Evolutionary conservation across 108 stramenopile genomes (phyloP), one percentile per base, ranked within the genome.

Genomic region (Cyclostephanos invisitatus): DNA sequence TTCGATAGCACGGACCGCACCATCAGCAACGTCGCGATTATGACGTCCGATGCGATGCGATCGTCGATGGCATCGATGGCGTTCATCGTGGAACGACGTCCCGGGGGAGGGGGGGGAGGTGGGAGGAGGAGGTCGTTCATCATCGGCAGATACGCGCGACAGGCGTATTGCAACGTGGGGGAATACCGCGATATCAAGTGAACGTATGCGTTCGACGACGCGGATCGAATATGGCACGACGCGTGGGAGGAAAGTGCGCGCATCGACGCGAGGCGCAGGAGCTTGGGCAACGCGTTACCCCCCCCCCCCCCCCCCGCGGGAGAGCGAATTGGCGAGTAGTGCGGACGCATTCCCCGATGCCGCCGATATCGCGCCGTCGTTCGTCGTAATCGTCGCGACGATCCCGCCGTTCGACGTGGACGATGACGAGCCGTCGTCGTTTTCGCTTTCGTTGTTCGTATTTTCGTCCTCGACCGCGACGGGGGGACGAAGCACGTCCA

Each of bases 11-110:
- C 7, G 40, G 40, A 7, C 0, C 7, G 49, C 17, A 77, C 63
- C 44, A 50, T 35, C 22, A 28, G 2, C 15, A 77, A 25, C 49
- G 76, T 64, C 29, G 68, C 76, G 15, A 37, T 24, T 14, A 64
- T 68, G 0, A 77, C 64, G 56, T 29, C 28, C 27, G 56, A 5
- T 3, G 27, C 14, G 25, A 12, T 5, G 2, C 25, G 28, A 8
- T 21, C 7, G 10, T 5, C 22, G 24, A 12, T 21, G 24, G 21
- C 1, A 25, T 8, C 10, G 49, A 54, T 21, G 18, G 9, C 53
- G 21, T 8, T 21, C 8, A 8, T 54, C 20, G 2, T 54, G 53
- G n/a, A n/a, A 32, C 32, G 2, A 32, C 32, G 32, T 32, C 32
- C 4, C 32, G 32, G 32, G 32, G 40, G 25, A 32, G 5, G 62